These are phyloP conservation scores for Wickerhamomyces pijperi DNA, from an alignment of 805 yeast genomes.

Conservation along the genomic window DNA sequence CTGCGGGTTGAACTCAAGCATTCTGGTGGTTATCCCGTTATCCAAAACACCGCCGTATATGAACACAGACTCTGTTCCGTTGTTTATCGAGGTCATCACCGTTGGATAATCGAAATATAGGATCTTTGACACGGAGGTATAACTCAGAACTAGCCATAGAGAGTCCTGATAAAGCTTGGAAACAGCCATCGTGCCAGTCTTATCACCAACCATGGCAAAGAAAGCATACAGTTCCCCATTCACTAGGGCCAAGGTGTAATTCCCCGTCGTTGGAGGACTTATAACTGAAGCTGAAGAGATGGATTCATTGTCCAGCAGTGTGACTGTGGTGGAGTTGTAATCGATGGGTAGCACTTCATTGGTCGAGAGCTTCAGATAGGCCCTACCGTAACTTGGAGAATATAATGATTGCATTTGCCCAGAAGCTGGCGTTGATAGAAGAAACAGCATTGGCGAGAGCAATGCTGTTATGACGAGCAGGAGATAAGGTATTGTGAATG, in stretches of 20 bases:
- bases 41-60: slow-evolving; percentile 40
- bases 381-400: slow-evolving; percentile 8
- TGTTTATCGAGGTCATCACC: slow-evolving; percentile 27
- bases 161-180: slow-evolving; percentile 4
- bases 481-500: too few species aligned
- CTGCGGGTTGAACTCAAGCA: slow-evolving; percentile 32
- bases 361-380: slow-evolving; percentile 12
- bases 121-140: slow-evolving; percentile 8
- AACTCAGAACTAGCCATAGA: slow-evolving; percentile 9
- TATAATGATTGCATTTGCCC: slow-evolving; percentile 10
- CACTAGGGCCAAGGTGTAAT: slow-evolving; percentile 15
- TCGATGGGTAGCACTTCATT: slow-evolving; percentile 12
- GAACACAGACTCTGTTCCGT: slow-evolving; percentile 28
- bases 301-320: slow-evolving; percentile 2
- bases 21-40: slow-evolving; percentile 25
- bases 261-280: slow-evolving; percentile 9
- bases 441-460: background rate
- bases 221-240: slow-evolving; percentile 14
- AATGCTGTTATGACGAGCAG: background rate
- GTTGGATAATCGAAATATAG: slow-evolving; percentile 21
- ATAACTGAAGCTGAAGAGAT: slow-evolving; percentile 1
- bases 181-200: slow-evolving; percentile 3
- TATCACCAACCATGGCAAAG: slow-evolving; percentile 2
- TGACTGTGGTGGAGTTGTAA: slow-evolving; percentile 1
- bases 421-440: background rate